phyloP scores from a whole-genome alignment of 2,329 filamentous ascomycete genomes.

The Byssochlamys sp. region DNA sequence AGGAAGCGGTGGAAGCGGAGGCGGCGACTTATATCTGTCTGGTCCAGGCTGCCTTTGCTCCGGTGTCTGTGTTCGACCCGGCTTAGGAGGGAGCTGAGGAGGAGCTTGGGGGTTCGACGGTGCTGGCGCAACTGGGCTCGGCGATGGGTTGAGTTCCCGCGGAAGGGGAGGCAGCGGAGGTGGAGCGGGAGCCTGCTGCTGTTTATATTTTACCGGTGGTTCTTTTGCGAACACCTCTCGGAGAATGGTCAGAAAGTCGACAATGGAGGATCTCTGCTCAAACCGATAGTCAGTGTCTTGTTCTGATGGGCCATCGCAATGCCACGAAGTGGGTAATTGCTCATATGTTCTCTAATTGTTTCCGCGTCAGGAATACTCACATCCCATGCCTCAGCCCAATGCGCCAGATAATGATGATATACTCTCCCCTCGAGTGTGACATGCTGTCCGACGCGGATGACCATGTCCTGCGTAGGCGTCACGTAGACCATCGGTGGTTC shows the following conservation, averaged over 20 bases:
- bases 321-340: background rate
- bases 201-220: constrained; percentile 74
- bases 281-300: background rate
- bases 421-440: constrained; percentile 86
- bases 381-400: constrained; percentile 85
- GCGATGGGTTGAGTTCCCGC: constrained; percentile 46
- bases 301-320: background rate
- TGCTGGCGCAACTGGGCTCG: constrained; percentile 24
- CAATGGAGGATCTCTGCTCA: constrained; percentile 63
- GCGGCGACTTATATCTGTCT: constrained; percentile 21
- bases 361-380: constrained; percentile 46
- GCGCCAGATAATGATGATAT: constrained; percentile 88
- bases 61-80: constrained; percentile 13
- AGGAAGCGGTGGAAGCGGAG: constrained; percentile 31
- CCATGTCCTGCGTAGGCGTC: constrained; percentile 77
- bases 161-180: constrained; percentile 66
- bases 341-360: background rate
- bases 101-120: constrained; percentile 22
- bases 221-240: constrained; percentile 88
- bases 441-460: constrained; percentile 84
- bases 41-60: constrained; percentile 11
- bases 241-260: constrained; percentile 73
- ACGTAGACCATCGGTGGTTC: constrained; percentile 83
- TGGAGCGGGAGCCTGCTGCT: constrained; percentile 40
- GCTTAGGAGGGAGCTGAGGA: constrained; percentile 32